These are phyloP conservation scores for Sclerotinia subarctica DNA, from an alignment of 2,329 filamentous ascomycete genomes.

Conservation along the genomic window DNA sequence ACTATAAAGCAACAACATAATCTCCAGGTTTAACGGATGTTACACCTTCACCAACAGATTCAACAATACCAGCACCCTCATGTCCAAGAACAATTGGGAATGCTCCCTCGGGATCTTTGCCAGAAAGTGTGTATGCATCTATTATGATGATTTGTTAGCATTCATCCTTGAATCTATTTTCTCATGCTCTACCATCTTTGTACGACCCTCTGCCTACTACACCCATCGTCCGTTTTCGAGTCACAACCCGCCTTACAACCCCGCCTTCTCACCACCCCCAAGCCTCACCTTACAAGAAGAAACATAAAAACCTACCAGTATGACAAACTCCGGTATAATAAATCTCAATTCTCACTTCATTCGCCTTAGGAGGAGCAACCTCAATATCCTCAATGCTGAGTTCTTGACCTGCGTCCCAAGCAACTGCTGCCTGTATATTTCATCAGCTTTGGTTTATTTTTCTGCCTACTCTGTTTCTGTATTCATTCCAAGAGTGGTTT, in stretches of 20 bases:
- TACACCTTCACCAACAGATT: constrained; percentile 91
- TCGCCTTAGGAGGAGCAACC: constrained; percentile 80
- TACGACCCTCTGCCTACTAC: not conserved
- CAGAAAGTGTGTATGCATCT: constrained; percentile 93
- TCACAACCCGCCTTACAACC: too few species aligned
- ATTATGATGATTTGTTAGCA: constrained; percentile 23
- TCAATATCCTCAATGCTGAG: constrained; percentile 89
- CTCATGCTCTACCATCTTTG: not conserved
- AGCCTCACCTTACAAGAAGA: too few species aligned
- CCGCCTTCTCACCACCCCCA: not conserved
- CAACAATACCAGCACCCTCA: constrained; percentile 87
- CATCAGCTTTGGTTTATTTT: not conserved
- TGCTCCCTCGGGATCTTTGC: constrained; percentile 94
- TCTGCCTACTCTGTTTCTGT: not conserved
- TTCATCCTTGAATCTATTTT: not conserved
- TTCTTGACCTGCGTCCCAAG: constrained; percentile 93
- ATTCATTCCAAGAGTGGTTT: too few species aligned
- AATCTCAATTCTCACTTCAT: constrained; percentile 96
- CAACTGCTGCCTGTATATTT: constrained; percentile 71
- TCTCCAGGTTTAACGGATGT: constrained; percentile 92
- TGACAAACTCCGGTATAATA: constrained; percentile 99
- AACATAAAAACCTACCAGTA: constrained; percentile 62
- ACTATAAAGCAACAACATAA: constrained; percentile 87
- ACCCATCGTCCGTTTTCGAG: not conserved
- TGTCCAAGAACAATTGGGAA: constrained; percentile 88